phyloP scores from a whole-genome alignment of 768 basidiomycete species.

The Agaricus subrufescens region DNA sequence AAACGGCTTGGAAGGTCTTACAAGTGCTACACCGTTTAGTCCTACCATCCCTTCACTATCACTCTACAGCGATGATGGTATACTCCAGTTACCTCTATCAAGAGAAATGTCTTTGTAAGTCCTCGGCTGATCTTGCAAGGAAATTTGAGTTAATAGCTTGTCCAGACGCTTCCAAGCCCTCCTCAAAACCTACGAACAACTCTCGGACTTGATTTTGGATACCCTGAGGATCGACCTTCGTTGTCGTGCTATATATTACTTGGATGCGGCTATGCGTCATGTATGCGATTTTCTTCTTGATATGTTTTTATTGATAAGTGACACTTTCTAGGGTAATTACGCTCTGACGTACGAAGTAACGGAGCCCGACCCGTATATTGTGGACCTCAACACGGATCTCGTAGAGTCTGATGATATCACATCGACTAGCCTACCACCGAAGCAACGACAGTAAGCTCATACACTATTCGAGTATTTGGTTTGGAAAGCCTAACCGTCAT shows the following conservation, averaged over 20 bases:
- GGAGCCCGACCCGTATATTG: conserved; percentile 89
- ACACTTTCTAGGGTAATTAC: conserved; percentile 69
- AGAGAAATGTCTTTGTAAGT: conserved; percentile 86
- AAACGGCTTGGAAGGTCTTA: conserved; percentile 43
- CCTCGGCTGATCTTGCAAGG: conserved; percentile 6
- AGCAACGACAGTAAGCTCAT: conserved; percentile 60
- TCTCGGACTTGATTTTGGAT: conserved; percentile 81
- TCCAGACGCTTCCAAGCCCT: conserved; percentile 87
- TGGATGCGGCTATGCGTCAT: conserved; percentile 74
- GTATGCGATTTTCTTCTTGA: conserved; percentile 34
- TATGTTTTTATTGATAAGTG: conserved; percentile 2
- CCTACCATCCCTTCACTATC: conserved; percentile 40
- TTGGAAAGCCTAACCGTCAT: not conserved
- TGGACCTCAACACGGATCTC: conserved; percentile 81
- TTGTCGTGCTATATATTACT: conserved; percentile 76
- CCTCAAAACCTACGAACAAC: conserved; percentile 84
- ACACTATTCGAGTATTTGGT: not conserved
- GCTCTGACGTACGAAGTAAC: conserved; percentile 73
- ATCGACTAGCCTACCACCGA: conserved; percentile 52
- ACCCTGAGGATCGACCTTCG: conserved; percentile 87
- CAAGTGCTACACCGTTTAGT: conserved; percentile 43
- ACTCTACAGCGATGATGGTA: conserved; percentile 34
- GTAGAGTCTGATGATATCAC: conserved; percentile 71
- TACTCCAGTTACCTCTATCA: conserved; percentile 72
- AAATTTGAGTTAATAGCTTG: not conserved